phyloP scores from a whole-genome alignment of 371 early-diverging fungal genomes.

The Sporodiniella umbellata region DNA sequence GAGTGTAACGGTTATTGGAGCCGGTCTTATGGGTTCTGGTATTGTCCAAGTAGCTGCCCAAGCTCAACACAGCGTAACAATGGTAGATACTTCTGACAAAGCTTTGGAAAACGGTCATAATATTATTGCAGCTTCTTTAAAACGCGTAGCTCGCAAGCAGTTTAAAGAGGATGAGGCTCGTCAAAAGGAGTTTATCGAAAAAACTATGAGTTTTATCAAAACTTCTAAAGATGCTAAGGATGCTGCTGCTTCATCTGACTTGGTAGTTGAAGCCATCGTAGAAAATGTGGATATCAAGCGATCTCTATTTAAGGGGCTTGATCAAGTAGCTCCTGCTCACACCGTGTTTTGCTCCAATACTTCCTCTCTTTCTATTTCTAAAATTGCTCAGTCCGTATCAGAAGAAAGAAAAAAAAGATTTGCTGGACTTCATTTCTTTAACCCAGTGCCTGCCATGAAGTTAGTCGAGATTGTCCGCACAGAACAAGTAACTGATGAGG shows the following conservation, averaged over 20 bases:
- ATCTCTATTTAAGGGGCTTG: slow-evolving; percentile 67
- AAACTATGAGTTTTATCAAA: slow-evolving; percentile 60
- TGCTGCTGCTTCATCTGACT: slow-evolving; percentile 58
- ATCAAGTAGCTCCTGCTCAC: slow-evolving; percentile 66
- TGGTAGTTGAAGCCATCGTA: slow-evolving; percentile 94
- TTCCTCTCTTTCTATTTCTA: slow-evolving; percentile 79
- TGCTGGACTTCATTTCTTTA: slow-evolving; percentile 95
- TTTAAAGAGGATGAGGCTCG: slow-evolving; percentile 69
- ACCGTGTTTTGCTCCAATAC: slow-evolving; percentile 93
- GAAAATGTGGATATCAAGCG: slow-evolving; percentile 91
- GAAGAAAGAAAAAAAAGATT: slow-evolving; percentile 56
- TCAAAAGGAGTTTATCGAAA: slow-evolving; percentile 59
- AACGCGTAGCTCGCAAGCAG: slow-evolving; percentile 88
- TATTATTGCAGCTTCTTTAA: slow-evolving; percentile 78
- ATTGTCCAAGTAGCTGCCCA: slow-evolving; percentile 94
- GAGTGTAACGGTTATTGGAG: slow-evolving; percentile 73
- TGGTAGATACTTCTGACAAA: slow-evolving; percentile 80
- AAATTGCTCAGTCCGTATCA: slow-evolving; percentile 73
- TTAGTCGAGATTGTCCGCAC: slow-evolving; percentile 92
- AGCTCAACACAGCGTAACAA: slow-evolving; percentile 74
- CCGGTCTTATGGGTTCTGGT: slow-evolving; percentile 94
- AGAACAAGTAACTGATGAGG: slow-evolving; percentile 55
- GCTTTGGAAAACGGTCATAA: slow-evolving; percentile 74
- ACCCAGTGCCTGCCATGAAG: slow-evolving; percentile 97
- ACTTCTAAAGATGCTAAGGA: slow-evolving; percentile 59